Percentiles rank a stretch among this genome's conserved stretches.
Evolutionary conservation across 176 grass and related monocot species (phyloP).

Genomic region (Guadua angustifolia): DNA sequence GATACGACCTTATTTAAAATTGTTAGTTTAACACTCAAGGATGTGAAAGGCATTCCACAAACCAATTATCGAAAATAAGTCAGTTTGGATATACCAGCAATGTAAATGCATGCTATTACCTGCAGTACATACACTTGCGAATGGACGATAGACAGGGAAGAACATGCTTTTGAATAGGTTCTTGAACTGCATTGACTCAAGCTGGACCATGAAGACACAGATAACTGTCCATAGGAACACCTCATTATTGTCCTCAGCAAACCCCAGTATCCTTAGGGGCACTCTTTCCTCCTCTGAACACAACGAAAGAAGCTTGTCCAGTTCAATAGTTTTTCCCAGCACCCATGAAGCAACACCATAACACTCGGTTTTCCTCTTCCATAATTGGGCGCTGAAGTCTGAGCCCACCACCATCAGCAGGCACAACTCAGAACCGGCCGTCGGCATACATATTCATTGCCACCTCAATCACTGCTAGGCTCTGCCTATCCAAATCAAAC

Average conservation of each 20-base stretch:
- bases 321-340: conserved; percentile 2
- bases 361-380: not conserved
- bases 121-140: not conserved
- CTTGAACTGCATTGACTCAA: conserved; percentile 7
- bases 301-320: not conserved
- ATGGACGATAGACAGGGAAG: not conserved
- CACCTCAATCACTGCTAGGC: not conserved
- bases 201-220: conserved; percentile 6
- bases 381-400: not conserved
- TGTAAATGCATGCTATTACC: not conserved
- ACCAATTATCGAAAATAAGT: not conserved
- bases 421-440: not conserved
- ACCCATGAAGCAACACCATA: conserved; percentile 26
- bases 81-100: not conserved
- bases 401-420: not conserved
- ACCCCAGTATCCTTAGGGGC: not conserved
- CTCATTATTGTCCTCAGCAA: not conserved
- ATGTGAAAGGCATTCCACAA: not conserved
- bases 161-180: not conserved
- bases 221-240: not conserved
- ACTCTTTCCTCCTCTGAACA: not conserved
- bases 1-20: not conserved
- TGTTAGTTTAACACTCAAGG: not conserved
- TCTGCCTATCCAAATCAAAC: not conserved
- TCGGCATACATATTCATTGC: not conserved